Evolutionary conservation across 495 filamentous ascomycete species (phyloP).

Genomic region (Tuber melanosporum): DNA sequence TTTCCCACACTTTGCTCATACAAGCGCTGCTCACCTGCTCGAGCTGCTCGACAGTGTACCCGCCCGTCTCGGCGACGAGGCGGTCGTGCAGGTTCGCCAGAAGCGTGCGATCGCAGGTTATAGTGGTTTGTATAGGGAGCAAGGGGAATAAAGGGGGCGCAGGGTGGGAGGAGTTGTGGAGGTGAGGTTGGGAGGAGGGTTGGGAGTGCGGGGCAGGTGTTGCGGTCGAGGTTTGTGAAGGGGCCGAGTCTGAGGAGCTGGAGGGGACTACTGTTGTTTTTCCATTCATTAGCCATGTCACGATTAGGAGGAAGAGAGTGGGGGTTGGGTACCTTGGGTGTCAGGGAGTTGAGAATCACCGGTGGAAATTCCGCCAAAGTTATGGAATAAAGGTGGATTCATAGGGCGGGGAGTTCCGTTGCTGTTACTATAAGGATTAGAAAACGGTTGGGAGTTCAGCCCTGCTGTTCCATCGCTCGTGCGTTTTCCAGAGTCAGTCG

Average conservation of each 20-base stretch:
- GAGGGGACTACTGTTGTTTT: conserved; percentile 6
- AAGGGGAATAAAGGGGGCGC: background rate
- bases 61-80: conserved; percentile 48
- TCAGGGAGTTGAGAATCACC: conserved; percentile 39
- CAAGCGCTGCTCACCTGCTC: conserved; percentile 86
- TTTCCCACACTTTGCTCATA: conserved; percentile 82
- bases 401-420: conserved; percentile 29
- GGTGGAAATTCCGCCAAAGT: conserved; percentile 19
- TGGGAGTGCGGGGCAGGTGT: background rate
- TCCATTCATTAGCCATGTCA: background rate
- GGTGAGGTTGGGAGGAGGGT: conserved; percentile 7
- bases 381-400: conserved; percentile 25
- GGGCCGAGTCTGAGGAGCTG: conserved; percentile 9
- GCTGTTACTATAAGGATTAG: conserved; percentile 26
- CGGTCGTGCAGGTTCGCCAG: conserved; percentile 21
- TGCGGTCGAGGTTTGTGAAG: background rate
- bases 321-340: conserved; percentile 25
- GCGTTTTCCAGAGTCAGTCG: conserved; percentile 33
- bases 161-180: background rate
- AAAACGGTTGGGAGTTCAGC: conserved; percentile 32
- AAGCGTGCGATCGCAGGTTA: background rate
- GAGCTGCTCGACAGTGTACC: conserved; percentile 83
- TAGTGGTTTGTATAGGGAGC: background rate
- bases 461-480: conserved; percentile 36
- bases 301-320: background rate